Percentiles rank a stretch among this genome's conserved stretches.
These are phyloP conservation scores for Didymella arachidicola DNA, from an alignment of 2,329 filamentous ascomycete genomes.

Conservation along the genomic window DNA sequence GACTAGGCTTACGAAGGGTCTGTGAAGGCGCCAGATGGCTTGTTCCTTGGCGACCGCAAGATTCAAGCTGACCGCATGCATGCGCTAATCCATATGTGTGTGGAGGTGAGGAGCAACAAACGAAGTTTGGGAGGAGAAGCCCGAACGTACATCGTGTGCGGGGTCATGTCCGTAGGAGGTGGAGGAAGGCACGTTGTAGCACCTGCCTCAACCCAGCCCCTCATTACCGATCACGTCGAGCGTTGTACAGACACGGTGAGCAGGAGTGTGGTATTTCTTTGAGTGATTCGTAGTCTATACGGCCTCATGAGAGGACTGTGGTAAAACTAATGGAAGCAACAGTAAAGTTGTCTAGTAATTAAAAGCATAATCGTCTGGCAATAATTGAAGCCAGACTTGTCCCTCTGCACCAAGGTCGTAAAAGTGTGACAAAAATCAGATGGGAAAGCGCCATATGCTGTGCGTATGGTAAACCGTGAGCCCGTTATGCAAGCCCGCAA, in stretches of 20 bases:
- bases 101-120: conserved; percentile 11
- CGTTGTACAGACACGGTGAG: not conserved
- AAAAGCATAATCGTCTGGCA: conserved; percentile 19
- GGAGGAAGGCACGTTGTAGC: conserved; percentile 3
- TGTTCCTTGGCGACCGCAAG: not conserved
- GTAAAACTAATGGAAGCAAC: conserved; percentile 17
- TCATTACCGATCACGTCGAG: not conserved
- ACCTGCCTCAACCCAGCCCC: conserved; percentile 2
- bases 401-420: conserved; percentile 7
- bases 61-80: conserved; percentile 16
- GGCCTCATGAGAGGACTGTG: conserved; percentile 10
- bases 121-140: conserved; percentile 2
- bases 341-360: conserved; percentile 21
- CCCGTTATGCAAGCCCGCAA: conserved; percentile 13
- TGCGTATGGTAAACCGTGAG: conserved; percentile 9
- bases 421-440: conserved; percentile 4
- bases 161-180: conserved; percentile 3
- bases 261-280: conserved; percentile 14
- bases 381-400: conserved; percentile 10
- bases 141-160: conserved; percentile 8
- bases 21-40: not conserved
- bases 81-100: not conserved
- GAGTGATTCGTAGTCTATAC: conserved; percentile 24
- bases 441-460: conserved; percentile 10
- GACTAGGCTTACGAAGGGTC: not conserved